Evolutionary conservation across 345 rosid genomes (phyloP).

Genomic region (Viola odorata): DNA sequence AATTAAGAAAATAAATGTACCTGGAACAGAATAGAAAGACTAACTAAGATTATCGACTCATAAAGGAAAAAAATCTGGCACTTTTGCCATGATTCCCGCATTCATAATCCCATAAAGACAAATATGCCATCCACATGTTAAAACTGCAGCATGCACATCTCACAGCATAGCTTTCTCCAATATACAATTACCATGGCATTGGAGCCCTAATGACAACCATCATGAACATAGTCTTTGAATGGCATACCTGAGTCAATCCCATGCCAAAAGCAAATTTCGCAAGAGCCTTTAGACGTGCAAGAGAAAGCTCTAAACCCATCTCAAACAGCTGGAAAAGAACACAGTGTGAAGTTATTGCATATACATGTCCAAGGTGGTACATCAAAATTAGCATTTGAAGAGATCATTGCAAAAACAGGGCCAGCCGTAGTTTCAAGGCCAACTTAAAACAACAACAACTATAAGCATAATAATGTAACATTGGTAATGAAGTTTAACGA

Average conservation of each 20-base stretch:
- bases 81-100: too few relatives aligned
- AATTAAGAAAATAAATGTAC: too few relatives aligned
- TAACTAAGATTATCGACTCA: too few relatives aligned
- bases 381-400: neutral
- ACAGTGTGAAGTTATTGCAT: conserved; percentile 16
- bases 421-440: neutral
- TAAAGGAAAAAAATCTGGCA: too few relatives aligned
- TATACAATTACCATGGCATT: too few relatives aligned
- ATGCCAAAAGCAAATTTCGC: conserved; percentile 95
- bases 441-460: neutral
- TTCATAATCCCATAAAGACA: too few relatives aligned
- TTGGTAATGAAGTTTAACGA: neutral
- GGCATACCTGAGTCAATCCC: conserved; percentile 90
- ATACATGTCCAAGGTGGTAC: conserved; percentile 4
- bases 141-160: too few relatives aligned
- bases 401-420: neutral
- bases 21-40: too few relatives aligned
- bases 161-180: too few relatives aligned
- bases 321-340: conserved; percentile 74
- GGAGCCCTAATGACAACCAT: neutral
- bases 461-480: neutral
- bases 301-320: conserved; percentile 98
- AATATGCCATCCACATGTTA: too few relatives aligned
- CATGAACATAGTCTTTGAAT: neutral
- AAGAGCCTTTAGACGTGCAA: conserved; percentile 92